These are phyloP conservation scores for Pythium phragmiticola DNA, from an alignment of 352 stramenopile species.

Conservation along the genomic window DNA sequence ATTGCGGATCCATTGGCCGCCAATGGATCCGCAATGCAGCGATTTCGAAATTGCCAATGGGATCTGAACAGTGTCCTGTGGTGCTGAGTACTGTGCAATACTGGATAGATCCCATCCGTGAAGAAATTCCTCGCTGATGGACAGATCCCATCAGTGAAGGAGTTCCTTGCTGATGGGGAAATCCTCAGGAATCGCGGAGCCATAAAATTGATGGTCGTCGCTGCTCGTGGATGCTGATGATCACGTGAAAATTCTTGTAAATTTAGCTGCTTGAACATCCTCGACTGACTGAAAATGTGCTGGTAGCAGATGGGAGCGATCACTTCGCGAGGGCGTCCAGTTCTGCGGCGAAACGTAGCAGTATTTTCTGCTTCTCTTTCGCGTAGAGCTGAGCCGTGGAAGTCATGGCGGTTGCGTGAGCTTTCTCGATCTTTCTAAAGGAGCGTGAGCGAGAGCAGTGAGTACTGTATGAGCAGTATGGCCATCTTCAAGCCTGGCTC, in stretches of 20 bases:
- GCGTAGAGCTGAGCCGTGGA: constrained; percentile 26
- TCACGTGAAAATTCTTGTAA: constrained; percentile 3
- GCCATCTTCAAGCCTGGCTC: too few relatives aligned
- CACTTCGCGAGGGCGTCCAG: constrained; percentile 20
- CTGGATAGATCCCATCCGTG: neutral
- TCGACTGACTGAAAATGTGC: neutral
- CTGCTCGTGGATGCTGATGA: neutral
- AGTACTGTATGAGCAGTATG: too few relatives aligned
- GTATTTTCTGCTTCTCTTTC: constrained; percentile 34
- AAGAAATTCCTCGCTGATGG: neutral
- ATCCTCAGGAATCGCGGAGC: neutral
- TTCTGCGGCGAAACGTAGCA: constrained; percentile 25
- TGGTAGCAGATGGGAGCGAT: neutral
- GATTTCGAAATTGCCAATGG: too few relatives aligned
- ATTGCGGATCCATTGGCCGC: too few relatives aligned
- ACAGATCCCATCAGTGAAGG: neutral
- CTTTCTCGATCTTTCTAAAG: constrained; percentile 27
- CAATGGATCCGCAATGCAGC: neutral
- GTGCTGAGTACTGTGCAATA: neutral
- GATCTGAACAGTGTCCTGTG: neutral
- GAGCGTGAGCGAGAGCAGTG: too few relatives aligned
- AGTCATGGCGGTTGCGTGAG: constrained; percentile 18
- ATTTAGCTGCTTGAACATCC: constrained; percentile 2
- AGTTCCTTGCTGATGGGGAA: neutral
- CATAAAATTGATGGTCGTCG: too few relatives aligned